A percentile compares a stretch with the other conserved stretches of the same genome.
phyloP scores from a whole-genome alignment of 257 asterid genomes.

The Petunia axillaris region DNA sequence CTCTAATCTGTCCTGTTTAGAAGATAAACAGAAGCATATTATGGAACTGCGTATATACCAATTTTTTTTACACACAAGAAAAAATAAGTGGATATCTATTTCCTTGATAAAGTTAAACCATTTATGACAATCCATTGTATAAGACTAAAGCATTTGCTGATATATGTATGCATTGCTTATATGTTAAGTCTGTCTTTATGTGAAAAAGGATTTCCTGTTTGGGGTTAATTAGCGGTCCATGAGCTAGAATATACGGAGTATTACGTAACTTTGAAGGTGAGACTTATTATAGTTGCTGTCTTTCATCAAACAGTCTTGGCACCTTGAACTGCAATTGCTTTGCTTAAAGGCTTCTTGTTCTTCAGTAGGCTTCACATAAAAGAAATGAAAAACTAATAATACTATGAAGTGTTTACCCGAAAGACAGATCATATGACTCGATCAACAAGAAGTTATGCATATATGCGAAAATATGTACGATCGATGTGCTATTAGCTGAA shows the following conservation, averaged over 20 bases:
- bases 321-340: slow-evolving; percentile 29
- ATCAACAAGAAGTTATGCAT: too few relatives aligned
- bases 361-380: slow-evolving; percentile 46
- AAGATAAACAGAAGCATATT: not conserved
- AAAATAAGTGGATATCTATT: not conserved
- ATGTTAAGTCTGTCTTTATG: not conserved
- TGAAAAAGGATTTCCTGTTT: not conserved
- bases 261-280: slow-evolving; percentile 58
- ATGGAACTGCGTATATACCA: not conserved
- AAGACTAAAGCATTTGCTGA: not conserved
- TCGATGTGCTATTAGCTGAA: too few relatives aligned
- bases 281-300: slow-evolving; percentile 30
- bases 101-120: not conserved
- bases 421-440: too few relatives aligned
- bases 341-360: slow-evolving; percentile 34
- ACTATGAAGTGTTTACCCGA: not conserved
- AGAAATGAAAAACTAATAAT: not conserved
- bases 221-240: slow-evolving; percentile 23
- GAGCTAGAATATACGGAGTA: not conserved
- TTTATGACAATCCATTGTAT: too few relatives aligned
- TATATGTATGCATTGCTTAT: slow-evolving; percentile 20
- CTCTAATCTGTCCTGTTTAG: not conserved
- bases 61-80: too few relatives aligned
- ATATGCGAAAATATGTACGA: too few relatives aligned
- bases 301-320: slow-evolving; percentile 26